phyloP scores from a whole-genome alignment of 257 asterid genomes.

The Solanum medicagineum region DNA sequence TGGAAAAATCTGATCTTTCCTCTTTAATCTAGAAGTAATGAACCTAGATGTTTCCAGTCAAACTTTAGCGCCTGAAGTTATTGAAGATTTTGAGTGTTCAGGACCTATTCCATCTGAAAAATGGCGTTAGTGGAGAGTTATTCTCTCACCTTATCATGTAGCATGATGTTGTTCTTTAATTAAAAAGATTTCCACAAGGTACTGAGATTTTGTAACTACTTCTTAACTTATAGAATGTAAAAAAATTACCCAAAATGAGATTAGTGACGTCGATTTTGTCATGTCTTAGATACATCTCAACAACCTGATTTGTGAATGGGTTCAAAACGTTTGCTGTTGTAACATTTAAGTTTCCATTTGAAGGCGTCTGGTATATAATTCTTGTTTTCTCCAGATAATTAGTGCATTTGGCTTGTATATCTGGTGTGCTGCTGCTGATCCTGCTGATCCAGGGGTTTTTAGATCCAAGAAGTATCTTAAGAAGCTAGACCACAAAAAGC shows the following conservation, averaged over 20 bases:
- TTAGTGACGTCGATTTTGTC: neutral
- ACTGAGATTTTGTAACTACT: neutral
- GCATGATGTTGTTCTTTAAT: neutral
- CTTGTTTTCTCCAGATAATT: slow-evolving; percentile 39
- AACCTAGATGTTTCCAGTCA: neutral
- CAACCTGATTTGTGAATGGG: neutral
- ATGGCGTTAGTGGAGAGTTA: neutral
- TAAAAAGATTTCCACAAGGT: neutral
- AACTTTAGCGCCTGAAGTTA: neutral
- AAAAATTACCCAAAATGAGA: neutral
- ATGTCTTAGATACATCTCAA: neutral
- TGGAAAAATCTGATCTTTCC: neutral
- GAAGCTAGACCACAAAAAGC: slow-evolving; percentile 33
- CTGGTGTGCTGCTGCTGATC: slow-evolving; percentile 97
- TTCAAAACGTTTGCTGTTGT: neutral
- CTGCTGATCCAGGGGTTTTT: slow-evolving; percentile 89
- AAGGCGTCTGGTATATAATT: neutral
- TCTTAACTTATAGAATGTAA: neutral
- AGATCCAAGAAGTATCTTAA: slow-evolving; percentile 73
- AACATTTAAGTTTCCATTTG: neutral
- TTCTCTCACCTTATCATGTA: neutral
- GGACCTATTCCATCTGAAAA: neutral
- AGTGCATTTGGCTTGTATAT: slow-evolving; percentile 73
- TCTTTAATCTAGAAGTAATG: neutral
- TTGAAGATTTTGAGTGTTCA: neutral